Evolutionary conservation across 139 green algal species (phyloP).

Genomic region (Micromonas pusilla): DNA sequence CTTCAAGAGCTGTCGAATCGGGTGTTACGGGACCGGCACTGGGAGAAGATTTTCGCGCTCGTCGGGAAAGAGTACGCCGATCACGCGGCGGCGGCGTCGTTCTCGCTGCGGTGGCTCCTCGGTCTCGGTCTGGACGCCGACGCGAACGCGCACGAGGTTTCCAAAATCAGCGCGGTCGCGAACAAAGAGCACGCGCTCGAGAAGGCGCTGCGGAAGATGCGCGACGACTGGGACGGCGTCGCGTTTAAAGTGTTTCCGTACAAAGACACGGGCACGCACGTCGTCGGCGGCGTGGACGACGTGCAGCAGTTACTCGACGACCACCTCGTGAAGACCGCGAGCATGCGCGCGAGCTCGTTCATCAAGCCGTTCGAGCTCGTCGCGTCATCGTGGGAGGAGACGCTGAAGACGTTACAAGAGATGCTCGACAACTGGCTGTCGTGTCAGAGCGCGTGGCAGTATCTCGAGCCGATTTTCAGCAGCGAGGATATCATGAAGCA

Average conservation of each 20-base stretch:
- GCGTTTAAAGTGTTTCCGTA: constrained; percentile 55
- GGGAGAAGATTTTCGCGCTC: constrained; percentile 56
- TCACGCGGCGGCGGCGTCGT: constrained; percentile 53
- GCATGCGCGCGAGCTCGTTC: constrained; percentile 67
- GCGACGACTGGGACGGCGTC: constrained; percentile 59
- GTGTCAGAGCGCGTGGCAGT: constrained; percentile 67
- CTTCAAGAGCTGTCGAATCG: too few species aligned
- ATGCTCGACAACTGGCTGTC: constrained; percentile 72
- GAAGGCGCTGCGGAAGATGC: constrained; percentile 71
- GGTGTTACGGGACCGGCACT: constrained; percentile 47
- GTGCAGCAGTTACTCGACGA: constrained; percentile 46
- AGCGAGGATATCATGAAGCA: constrained; percentile 78
- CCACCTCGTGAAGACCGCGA: constrained; percentile 57
- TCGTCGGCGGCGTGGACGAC: constrained; percentile 44
- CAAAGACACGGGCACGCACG: constrained; percentile 49
- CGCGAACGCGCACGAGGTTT: constrained; percentile 51
- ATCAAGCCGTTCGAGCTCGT: constrained; percentile 58
- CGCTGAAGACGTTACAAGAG: constrained; percentile 51
- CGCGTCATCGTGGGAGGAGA: constrained; percentile 43
- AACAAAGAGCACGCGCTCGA: constrained; percentile 61
- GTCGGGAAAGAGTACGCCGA: constrained; percentile 58
- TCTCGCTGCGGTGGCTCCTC: constrained; percentile 54
- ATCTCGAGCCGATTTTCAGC: constrained; percentile 79
- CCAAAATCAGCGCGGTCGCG: constrained; percentile 43
- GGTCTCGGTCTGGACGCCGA: constrained; percentile 57